Conservation (phyloP, 2,329 filamentous ascomycete genomes). For the Stylonectria norvegica region DNA sequence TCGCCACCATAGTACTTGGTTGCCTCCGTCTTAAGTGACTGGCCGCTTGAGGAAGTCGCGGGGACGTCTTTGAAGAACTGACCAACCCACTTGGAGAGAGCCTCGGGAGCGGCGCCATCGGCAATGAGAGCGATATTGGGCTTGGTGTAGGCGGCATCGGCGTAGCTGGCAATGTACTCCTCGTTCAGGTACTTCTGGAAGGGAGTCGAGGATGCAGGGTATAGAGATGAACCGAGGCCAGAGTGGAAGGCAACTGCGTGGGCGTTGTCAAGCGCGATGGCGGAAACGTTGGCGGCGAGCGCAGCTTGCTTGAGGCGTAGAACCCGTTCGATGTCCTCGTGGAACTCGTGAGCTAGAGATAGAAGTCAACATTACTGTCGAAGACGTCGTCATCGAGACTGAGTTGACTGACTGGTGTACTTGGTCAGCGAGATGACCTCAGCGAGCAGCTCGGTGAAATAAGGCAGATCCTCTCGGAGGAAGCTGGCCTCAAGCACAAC, state of each 20-base stretch:
- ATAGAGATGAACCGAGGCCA: constrained; percentile 77
- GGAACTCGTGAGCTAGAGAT: constrained; percentile 74
- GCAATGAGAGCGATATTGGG: constrained; percentile 87
- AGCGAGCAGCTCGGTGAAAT: constrained; percentile 92
- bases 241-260: constrained; percentile 89
- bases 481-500: constrained; percentile 92
- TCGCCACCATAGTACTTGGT: constrained; percentile 94
- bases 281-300: constrained; percentile 58
- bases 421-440: constrained; percentile 88
- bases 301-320: constrained; percentile 76
- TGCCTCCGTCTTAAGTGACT: constrained; percentile 56
- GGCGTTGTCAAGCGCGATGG: constrained; percentile 78
- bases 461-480: constrained; percentile 90
- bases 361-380: constrained; percentile 12
- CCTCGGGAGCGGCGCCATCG: constrained; percentile 74
- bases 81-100: constrained; percentile 83
- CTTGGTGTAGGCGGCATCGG: constrained; percentile 78
- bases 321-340: constrained; percentile 78
- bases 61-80: constrained; percentile 83
- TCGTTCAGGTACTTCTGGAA: constrained; percentile 78
- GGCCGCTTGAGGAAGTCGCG: constrained; percentile 48
- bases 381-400: neutral
- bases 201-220: constrained; percentile 68
- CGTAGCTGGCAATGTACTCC: constrained; percentile 70
- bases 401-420: constrained; percentile 62